phyloP scores from a whole-genome alignment of 371 early-diverging fungal genomes.

The Rhizopus sp. region DNA sequence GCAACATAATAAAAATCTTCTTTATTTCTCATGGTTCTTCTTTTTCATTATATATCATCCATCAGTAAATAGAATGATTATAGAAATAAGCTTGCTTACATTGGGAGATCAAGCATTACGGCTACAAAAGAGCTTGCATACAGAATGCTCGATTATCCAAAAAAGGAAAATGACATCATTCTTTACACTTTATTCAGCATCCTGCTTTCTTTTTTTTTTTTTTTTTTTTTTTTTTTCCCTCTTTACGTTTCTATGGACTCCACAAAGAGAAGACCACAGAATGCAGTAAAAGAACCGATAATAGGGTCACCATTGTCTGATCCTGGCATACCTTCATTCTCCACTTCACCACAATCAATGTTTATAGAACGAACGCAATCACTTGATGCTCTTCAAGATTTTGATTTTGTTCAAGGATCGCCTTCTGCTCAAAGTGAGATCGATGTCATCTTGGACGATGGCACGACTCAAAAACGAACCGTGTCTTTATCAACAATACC shows the following conservation, averaged over 20 bases:
- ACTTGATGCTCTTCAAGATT: constrained; percentile 4
- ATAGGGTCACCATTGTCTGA: constrained; percentile 22
- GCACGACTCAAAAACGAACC: constrained; percentile 32
- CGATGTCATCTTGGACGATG: constrained; percentile 38
- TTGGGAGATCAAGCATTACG: too few species aligned
- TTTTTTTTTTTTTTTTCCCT: too few species aligned
- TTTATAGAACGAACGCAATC: constrained; percentile 25
- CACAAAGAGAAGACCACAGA: constrained; percentile 19
- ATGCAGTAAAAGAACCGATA: constrained; percentile 13
- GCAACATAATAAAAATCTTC: too few species aligned
- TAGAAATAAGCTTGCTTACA: too few species aligned
- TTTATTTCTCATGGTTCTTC: too few species aligned
- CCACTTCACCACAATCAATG: constrained; percentile 21
- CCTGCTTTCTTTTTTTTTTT: neutral
- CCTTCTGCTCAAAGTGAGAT: constrained; percentile 26
- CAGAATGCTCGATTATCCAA: too few species aligned
- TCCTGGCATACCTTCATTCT: constrained; percentile 19
- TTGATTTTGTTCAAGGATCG: constrained; percentile 9
- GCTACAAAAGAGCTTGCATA: too few species aligned
- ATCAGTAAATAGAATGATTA: too few species aligned
- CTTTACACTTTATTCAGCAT: too few species aligned
- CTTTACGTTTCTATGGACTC: constrained; percentile 1
- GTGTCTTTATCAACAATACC: constrained; percentile 36
- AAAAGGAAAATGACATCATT: too few species aligned
- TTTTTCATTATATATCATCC: too few species aligned